Evolutionary conservation across 306 rosid species (phyloP), one percentile per base, ranked within the genome.

Genomic region (Benincasa hispida): DNA sequence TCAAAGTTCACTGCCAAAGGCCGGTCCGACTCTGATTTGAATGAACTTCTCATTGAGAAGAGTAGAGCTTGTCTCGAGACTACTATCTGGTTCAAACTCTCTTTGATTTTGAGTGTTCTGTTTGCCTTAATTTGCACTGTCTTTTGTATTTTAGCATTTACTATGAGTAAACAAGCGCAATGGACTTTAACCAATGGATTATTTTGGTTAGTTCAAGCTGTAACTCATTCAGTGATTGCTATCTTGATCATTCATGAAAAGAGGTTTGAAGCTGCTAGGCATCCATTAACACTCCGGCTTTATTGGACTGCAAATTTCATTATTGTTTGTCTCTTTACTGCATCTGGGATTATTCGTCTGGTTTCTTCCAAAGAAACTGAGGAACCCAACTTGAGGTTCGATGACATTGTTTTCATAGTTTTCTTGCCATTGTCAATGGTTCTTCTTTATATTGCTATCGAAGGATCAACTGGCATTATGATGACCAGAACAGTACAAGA

Each of bases 161-260:
- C 60, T 24, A 79, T 78, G 68, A 66, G 69, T 21, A n/a, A 79
- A 5, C 73, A 83, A 15, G 66, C 25, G 1, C 72, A 83, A 13
- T 93, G 98, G 98, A 87, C 76, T 78, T 51, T 70, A 48, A 17
- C 82, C 19, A 86, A 90, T 56, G 97, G 96, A 17, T 1, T 84
- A 0, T 94, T 94, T 58, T 94, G 97, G 96, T 74, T 89, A 12
- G 76, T 89, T 79, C 96, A 87, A 67, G 92, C 88, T 56, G 6
- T 89, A 69, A 89, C 96, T 81, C 92, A 91, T 66, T 74, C 67
- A 2, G 79, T 89, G 32, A 85, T 89, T 10, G 79, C 84, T 2
- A 65, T 91, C 24, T 80, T 91, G 9, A 86, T 91, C 22, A 72
- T 84, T 48, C 98, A 90, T 74, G 96, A 79, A 63, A 90, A 79